Evolutionary conservation across 2,329 filamentous ascomycete genomes (phyloP).

Genomic region (Talaromyces islandicus): DNA sequence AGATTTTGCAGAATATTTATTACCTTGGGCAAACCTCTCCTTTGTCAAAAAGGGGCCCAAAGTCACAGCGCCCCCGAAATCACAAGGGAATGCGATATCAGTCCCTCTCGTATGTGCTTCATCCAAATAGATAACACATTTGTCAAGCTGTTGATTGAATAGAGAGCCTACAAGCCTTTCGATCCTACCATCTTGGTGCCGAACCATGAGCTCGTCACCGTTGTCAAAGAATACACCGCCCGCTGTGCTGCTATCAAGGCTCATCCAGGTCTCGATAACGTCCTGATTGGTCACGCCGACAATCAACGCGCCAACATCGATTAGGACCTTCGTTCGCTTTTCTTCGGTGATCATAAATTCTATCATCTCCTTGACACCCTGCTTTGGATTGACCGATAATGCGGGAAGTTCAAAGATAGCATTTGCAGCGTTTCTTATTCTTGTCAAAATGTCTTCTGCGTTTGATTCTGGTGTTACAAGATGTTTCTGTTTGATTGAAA

Average conservation of each 20-base stretch:
- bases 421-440: not conserved
- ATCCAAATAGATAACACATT: not conserved
- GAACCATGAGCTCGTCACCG: not conserved
- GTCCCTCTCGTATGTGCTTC: not conserved
- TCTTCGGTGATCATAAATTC: constrained; percentile 34
- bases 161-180: not conserved
- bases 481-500: constrained; percentile 50
- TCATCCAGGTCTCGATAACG: constrained; percentile 53
- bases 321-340: constrained; percentile 50
- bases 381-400: not conserved
- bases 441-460: constrained; percentile 3
- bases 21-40: not conserved
- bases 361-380: constrained; percentile 37
- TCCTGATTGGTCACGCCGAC: constrained; percentile 56
- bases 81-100: not conserved
- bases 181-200: not conserved
- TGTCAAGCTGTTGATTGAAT: not conserved
- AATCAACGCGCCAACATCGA: constrained; percentile 67
- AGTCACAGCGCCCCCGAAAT: not conserved
- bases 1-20: not conserved
- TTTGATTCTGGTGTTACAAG: constrained; percentile 52
- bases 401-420: not conserved
- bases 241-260: not conserved
- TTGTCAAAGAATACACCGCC: not conserved
- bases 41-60: not conserved